Evolutionary conservation across 148 eudicot species (phyloP), one percentile per base, ranked within the genome.

Genomic region (Chenopodium album): DNA sequence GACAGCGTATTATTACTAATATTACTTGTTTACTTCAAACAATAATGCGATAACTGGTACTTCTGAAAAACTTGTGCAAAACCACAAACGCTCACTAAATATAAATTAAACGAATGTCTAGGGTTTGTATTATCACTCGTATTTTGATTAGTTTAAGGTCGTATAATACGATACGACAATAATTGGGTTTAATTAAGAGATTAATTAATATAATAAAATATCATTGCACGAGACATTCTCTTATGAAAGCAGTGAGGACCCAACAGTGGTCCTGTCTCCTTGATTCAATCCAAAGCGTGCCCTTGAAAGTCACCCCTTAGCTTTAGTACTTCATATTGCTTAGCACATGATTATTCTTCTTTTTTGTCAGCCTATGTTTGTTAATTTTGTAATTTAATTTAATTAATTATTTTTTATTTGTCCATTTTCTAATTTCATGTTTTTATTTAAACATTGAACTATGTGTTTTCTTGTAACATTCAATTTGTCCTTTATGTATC

Each of bases 211-310:
- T 37, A 46, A 54, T 31, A 37, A 29, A 65, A 47, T 19, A 81
- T 60, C 80, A 77, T 47, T 73, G 80, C 67, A 81, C 80, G 81
- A 85, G 84, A 89, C 92, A 91, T 91, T 90, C 87, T 86, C 87
- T 90, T 87, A 86, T 64, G 81, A 90, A 82, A 80, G 80, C 56
- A 71, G 90, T 78, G 88, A 87, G 88, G 78, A 74, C 75, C 65
- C 81, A 91, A 80, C 76, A 86, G 91, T 85, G 91, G 88, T 81
- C 81, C 80, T 92, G 98, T 94, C 97, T 91, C 93, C 97, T 91
- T 82, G 89, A 85, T 90, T 86, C 94, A 94, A 88, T 84, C 91
- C 92, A 91, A 91, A 79, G 98, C 98, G 98, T 94, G 98, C 94
- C 85, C 92, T 92, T 87, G 94, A 87, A 84, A 90, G 34, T 85